Base-by-base conservation (phyloP, 1,284 basidiomycete genomes). In the Leccinum pseudoinsigne region DNA sequence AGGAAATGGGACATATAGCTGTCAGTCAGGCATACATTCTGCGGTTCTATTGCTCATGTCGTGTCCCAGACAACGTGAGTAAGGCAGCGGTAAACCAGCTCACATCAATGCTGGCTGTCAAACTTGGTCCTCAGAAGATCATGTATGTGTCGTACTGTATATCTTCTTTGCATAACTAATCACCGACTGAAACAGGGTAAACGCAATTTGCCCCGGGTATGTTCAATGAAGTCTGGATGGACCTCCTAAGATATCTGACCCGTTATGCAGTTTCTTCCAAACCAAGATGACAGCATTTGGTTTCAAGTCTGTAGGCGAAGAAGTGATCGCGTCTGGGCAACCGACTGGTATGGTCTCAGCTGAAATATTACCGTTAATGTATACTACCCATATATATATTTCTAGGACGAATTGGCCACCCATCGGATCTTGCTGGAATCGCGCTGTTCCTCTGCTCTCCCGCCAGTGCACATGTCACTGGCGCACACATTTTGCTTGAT, bases 281-380 rank as follows among this genome's bases (percentile, higher is more conserved):
- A 91, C 89, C 60, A 92, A 89, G 75, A 95, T 96, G 94, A 95
- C 94, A 1, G 84, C 89, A 0, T 93, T 82, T 61, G 91, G 88
- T 4, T 80, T 94, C 69, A 84, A 86, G 69, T 81, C 78, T 36
- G 76, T 77, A 12, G 85, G 86, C 5, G 84, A 83, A 56, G 82
- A 85, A n/a, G 75, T 68, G 3, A 82, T 92, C 64, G 79, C 77
- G 26, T 71, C 75, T 1, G 72, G 71, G 7, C 86, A 90, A 67
- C 90, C 89, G 6, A 86, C 84, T 69, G 88, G 89, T 86, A 70
- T n/a, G 76, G 67, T 21, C 18, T 58, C 34, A 1, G 31, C 11
- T 53, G 12, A 40, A 31, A 9, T 2, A 23, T 4, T 50, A 7
- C 53, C 23, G 12, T 9, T 26, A 10, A 26, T 34, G 31, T 45